Conservation (phyloP, 106 monocot species). For the Dendrobium officinale region DNA sequence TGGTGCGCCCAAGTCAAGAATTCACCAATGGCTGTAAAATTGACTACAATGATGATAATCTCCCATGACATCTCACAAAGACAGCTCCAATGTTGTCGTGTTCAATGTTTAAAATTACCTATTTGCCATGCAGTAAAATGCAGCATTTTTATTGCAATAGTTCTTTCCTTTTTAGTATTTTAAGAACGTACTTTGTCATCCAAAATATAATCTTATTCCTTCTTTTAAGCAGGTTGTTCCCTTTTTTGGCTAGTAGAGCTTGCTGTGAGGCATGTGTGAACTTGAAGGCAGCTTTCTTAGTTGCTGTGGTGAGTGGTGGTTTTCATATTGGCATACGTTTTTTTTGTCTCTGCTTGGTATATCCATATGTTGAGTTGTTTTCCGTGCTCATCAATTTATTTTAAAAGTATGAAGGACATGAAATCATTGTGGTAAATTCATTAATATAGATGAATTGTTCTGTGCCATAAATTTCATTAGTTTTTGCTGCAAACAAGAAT, state of each 20-base stretch:
- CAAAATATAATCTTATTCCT: not conserved
- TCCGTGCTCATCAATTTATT: not conserved
- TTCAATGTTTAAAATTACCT: not conserved
- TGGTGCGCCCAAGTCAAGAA: not conserved
- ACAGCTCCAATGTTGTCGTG: not conserved
- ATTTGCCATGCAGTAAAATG: not conserved
- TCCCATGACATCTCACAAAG: not conserved
- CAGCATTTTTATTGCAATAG: not conserved
- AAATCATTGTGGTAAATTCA: not conserved
- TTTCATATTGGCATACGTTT: not conserved
- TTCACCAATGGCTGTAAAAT: not conserved
- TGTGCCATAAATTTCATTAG: not conserved
- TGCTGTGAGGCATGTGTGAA: slow-evolving; percentile 97
- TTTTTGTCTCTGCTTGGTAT: not conserved
- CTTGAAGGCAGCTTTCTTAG: slow-evolving; percentile 92
- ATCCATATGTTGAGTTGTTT: too few relatives aligned
- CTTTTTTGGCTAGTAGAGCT: slow-evolving; percentile 86
- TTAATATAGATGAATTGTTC: not conserved
- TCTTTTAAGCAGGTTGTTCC: slow-evolving; percentile 78
- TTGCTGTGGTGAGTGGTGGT: slow-evolving; percentile 79
- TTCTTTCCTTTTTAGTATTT: not conserved
- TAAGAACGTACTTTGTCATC: not conserved
- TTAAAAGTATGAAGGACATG: not conserved
- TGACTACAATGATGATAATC: not conserved
- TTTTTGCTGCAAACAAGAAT: not conserved